Conservation (phyloP, 2,329 filamentous ascomycete species). For the Dothideomycetidae sp. region DNA sequence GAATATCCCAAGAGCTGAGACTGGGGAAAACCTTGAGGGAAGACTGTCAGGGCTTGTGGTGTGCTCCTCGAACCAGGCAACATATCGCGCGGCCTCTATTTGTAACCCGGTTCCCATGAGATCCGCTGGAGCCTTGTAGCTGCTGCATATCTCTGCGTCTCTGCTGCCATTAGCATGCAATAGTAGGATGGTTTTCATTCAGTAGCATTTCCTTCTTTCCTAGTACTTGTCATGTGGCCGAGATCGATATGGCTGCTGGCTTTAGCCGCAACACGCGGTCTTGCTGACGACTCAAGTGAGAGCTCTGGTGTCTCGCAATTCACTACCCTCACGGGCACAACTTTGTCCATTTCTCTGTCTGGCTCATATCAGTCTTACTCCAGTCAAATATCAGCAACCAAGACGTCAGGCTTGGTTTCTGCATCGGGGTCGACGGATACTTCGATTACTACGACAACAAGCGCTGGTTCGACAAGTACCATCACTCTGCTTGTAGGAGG, state of each 20-base stretch:
- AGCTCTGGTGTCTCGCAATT: conserved; percentile 13
- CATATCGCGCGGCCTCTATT: no score
- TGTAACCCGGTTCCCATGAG: no score
- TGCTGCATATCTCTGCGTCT: conserved; percentile 1
- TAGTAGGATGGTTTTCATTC: not conserved
- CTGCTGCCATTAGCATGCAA: conserved; percentile 1
- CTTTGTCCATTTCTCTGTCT: not conserved
- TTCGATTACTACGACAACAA: conserved; percentile 11
- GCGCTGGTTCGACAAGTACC: conserved; percentile 10
- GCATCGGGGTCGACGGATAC: not conserved
- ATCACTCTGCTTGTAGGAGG: conserved; percentile 11
- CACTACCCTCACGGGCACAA: conserved; percentile 17
- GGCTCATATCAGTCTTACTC: no score
- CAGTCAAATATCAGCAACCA: conserved; percentile 2
- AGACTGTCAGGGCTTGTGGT: no score
- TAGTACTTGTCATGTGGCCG: no score
- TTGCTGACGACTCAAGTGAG: conserved; percentile 13
- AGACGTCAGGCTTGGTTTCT: not conserved
- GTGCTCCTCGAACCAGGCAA: no score
- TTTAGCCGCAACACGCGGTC: conserved; percentile 22
- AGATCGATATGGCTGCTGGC: conserved; percentile 18
- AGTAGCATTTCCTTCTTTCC: not conserved
- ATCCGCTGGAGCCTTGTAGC: no score
- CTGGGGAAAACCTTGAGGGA: no score
- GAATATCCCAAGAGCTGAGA: no score